Percentiles rank a stretch among this genome's conserved stretches.
phyloP scores from a whole-genome alignment of 139 green algal genomes.

The Gonium pectorale region DNA sequence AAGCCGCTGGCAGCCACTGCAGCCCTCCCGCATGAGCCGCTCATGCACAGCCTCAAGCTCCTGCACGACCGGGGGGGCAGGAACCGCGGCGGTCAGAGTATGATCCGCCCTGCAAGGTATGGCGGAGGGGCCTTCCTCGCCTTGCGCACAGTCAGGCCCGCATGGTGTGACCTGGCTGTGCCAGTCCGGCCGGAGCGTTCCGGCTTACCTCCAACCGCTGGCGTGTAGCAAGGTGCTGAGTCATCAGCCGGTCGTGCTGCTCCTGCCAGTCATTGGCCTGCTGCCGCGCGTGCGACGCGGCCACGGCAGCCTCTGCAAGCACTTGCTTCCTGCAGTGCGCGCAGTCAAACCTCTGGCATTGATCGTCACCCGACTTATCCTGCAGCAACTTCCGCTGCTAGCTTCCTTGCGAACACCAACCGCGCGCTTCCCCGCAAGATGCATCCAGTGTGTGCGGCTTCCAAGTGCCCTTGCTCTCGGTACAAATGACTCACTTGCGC shows the following conservation, averaged over 20 bases:
- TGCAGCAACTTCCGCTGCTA: no score
- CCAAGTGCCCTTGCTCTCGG: no score
- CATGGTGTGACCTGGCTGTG: not conserved
- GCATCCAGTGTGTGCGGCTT: no score
- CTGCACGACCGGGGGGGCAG: not conserved
- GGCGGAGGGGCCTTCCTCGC: not conserved
- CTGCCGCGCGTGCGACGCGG: not conserved
- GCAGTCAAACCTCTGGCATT: not conserved
- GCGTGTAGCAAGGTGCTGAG: not conserved
- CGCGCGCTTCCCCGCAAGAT: no score
- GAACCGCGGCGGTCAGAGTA: no score
- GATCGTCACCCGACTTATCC: no score
- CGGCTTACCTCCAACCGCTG: not conserved
- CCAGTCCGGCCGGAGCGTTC: not conserved
- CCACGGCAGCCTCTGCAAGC: not conserved
- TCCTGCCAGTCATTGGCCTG: not conserved
- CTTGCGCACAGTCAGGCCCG: not conserved
- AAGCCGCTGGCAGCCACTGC: not conserved
- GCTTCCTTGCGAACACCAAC: no score
- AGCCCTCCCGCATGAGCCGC: not conserved
- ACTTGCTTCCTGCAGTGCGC: not conserved
- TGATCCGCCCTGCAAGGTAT: no score
- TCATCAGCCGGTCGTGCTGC: slow-evolving; percentile 17
- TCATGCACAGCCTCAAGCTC: slow-evolving; percentile 13
- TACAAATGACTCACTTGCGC: not conserved